Percentiles rank a stretch among this genome's conserved stretches.
phyloP scores from a whole-genome alignment of 495 filamentous ascomycete genomes.

The Neurospora africana region DNA sequence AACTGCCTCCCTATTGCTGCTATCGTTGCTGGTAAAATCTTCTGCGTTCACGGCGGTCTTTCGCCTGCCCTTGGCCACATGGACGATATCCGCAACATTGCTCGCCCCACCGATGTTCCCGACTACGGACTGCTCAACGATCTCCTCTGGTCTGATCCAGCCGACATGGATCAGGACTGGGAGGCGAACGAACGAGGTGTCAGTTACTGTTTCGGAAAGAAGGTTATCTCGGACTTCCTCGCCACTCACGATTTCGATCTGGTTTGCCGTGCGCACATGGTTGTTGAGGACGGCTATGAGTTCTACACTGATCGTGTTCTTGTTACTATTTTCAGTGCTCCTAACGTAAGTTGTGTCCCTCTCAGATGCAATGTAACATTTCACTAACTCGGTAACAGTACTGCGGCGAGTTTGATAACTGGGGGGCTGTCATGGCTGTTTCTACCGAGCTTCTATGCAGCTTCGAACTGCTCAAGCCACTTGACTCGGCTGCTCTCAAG shows the following conservation, averaged over 20 bases:
- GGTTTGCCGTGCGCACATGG: constrained; percentile 97
- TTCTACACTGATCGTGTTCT: constrained; percentile 95
- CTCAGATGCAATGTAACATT: neutral
- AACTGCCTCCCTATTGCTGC: constrained; percentile 92
- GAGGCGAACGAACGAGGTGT: constrained; percentile 95
- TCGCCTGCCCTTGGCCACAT: constrained; percentile 90
- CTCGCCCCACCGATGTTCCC: constrained; percentile 90
- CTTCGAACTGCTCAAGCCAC: constrained; percentile 91
- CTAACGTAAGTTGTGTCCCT: constrained; percentile 61
- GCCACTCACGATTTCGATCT: constrained; percentile 93
- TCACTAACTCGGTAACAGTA: constrained; percentile 47
- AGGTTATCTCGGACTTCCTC: constrained; percentile 95
- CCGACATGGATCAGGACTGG: constrained; percentile 97
- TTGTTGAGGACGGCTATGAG: constrained; percentile 98
- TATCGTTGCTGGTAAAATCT: constrained; percentile 97
- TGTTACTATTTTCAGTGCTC: constrained; percentile 95
- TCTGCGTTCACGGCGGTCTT: constrained; percentile 94
- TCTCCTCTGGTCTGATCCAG: constrained; percentile 94
- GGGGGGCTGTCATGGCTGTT: constrained; percentile 98
- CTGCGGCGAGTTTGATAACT: constrained; percentile 98
- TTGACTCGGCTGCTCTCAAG: constrained; percentile 95
- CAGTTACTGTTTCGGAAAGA: constrained; percentile 98
- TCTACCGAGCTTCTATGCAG: constrained; percentile 88
- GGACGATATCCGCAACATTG: constrained; percentile 96
- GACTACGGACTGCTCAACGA: constrained; percentile 97